Evolutionary conservation across 306 rosid species (phyloP).

Genomic region (Erythrophleum fordii): DNA sequence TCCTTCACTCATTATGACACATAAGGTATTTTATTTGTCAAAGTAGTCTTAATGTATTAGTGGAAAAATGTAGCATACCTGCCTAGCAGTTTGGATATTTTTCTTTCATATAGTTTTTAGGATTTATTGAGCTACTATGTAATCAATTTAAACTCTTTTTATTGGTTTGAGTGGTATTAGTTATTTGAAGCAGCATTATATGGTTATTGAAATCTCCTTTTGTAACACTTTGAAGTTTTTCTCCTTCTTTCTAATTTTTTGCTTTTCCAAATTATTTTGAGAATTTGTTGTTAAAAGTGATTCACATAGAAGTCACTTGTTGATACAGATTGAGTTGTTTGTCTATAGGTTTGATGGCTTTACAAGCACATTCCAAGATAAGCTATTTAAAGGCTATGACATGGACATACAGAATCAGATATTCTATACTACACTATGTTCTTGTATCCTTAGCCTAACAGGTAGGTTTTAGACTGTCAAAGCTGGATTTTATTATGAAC

Average conservation of each 20-base stretch:
- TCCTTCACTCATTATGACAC: constrained; percentile 28
- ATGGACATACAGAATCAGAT: constrained; percentile 99
- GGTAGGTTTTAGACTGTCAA: constrained; percentile 56
- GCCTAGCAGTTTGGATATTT: background rate
- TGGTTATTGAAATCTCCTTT: constrained; percentile 7
- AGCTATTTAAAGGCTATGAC: constrained; percentile 91
- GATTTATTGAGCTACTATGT: constrained; percentile 23
- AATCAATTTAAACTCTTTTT: constrained; percentile 16
- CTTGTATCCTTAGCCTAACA: constrained; percentile 87
- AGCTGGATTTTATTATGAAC: constrained; percentile 4
- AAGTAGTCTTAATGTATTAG: constrained; percentile 24
- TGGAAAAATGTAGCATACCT: background rate
- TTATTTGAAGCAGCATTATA: constrained; percentile 15
- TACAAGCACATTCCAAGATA: constrained; percentile 98
- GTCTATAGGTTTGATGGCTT: constrained; percentile 76
- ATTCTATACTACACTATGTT: constrained; percentile 87
- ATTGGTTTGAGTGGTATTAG: constrained; percentile 27
- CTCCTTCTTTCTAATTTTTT: background rate
- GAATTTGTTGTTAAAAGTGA: background rate
- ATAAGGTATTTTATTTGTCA: constrained; percentile 18
- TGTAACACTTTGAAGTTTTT: background rate
- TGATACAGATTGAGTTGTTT: constrained; percentile 24
- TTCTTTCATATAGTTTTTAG: constrained; percentile 14
- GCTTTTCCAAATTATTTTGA: constrained; percentile 5
- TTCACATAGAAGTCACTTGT: constrained; percentile 14